These are phyloP conservation scores for Hyaloperonospora brassicae DNA, from an alignment of 352 stramenopile genomes.

Conservation along the genomic window DNA sequence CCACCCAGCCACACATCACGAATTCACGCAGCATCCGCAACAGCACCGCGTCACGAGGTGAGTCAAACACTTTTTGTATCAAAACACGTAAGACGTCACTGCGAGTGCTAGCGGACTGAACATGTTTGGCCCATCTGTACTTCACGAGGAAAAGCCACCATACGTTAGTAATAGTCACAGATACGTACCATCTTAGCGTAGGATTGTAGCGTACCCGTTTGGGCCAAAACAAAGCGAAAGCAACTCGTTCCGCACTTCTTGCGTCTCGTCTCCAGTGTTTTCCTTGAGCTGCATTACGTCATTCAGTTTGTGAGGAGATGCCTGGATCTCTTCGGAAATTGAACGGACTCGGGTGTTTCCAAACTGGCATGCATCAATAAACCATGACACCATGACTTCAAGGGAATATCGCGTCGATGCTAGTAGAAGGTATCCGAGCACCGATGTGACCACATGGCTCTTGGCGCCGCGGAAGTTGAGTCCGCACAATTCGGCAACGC, in stretches of 20 bases:
- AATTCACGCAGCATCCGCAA: conserved; percentile 42
- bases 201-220: conserved; percentile 23
- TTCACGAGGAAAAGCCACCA: not conserved
- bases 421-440: conserved; percentile 23
- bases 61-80: conserved; percentile 37
- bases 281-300: not conserved
- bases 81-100: conserved; percentile 22
- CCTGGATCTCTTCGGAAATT: not conserved
- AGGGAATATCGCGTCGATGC: conserved; percentile 9
- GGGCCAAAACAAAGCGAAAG: conserved; percentile 24
- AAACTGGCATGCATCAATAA: conserved; percentile 29
- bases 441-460: conserved; percentile 5
- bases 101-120: conserved; percentile 11
- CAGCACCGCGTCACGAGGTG: conserved; percentile 32
- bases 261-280: not conserved
- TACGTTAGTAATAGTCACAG: not conserved
- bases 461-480: not conserved
- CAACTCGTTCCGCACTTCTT: conserved; percentile 24
- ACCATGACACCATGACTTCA: conserved; percentile 20
- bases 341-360: conserved; percentile 5
- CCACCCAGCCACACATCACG: conserved; percentile 27
- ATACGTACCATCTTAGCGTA: not conserved
- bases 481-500: conserved; percentile 14
- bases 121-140: conserved; percentile 27
- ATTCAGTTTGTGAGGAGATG: conserved; percentile 16